These are phyloP conservation scores for Terfezia claveryi DNA, from an alignment of 495 filamentous ascomycete genomes.

Conservation along the genomic window DNA sequence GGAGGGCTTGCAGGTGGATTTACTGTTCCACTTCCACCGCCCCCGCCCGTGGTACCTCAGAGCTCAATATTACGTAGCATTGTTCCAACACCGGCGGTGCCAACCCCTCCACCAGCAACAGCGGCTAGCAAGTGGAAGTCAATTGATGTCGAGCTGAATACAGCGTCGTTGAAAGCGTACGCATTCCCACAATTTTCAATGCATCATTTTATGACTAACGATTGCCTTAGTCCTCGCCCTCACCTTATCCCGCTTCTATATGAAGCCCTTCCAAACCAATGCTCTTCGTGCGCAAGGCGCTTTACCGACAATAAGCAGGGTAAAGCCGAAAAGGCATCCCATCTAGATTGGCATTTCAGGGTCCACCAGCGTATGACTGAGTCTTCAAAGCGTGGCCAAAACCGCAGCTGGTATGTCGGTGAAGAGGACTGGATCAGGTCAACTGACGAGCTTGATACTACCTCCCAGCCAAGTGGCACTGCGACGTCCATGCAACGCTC, in stretches of 20 bases:
- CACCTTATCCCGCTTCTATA: slow-evolving; percentile 52
- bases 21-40: slow-evolving; percentile 8
- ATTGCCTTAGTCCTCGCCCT: slow-evolving; percentile 40
- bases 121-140: slow-evolving; percentile 17
- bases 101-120: slow-evolving; percentile 3
- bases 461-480: slow-evolving; percentile 1
- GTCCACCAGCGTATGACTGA: slow-evolving; percentile 79
- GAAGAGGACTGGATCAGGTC: slow-evolving; percentile 85
- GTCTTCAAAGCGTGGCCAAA: slow-evolving; percentile 55
- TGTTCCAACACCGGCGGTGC: background rate
- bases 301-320: slow-evolving; percentile 60
- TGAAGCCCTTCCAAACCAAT: slow-evolving; percentile 59
- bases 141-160: slow-evolving; percentile 44
- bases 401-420: slow-evolving; percentile 81
- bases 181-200: slow-evolving; percentile 18
- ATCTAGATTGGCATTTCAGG: slow-evolving; percentile 94
- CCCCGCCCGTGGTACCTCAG: slow-evolving; percentile 9
- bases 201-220: slow-evolving; percentile 11
- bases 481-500: slow-evolving; percentile 4
- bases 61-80: background rate
- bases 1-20: slow-evolving; percentile 4
- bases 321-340: slow-evolving; percentile 63
- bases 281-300: slow-evolving; percentile 73
- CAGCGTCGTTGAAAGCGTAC: slow-evolving; percentile 60
- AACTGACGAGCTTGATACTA: slow-evolving; percentile 41